Conservation (phyloP, 2,329 filamentous ascomycete genomes). For the Penicillium sp. region DNA sequence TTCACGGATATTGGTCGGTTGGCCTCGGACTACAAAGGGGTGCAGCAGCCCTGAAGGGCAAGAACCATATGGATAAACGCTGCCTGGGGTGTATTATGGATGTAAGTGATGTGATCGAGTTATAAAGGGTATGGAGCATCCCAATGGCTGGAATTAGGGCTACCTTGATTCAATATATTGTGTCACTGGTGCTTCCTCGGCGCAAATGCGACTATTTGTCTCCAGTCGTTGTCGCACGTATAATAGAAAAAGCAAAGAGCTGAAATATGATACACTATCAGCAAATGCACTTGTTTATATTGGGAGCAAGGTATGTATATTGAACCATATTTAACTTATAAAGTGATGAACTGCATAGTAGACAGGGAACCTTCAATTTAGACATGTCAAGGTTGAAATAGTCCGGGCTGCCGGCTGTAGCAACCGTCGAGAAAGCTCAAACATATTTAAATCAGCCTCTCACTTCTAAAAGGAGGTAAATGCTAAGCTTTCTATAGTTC, state of each 20-base stretch:
- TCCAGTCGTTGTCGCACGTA: not conserved
- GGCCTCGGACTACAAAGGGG: slow-evolving; percentile 15
- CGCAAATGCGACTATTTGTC: not conserved
- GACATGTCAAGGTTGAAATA: not conserved
- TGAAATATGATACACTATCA: not conserved
- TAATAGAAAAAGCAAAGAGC: not conserved
- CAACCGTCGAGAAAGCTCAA: not conserved
- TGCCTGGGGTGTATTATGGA: not conserved
- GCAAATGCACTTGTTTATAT: no score
- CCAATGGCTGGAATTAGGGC: not conserved
- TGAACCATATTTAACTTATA: no score
- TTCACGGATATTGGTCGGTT: slow-evolving; percentile 15
- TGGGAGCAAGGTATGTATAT: no score
- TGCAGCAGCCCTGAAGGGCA: not conserved
- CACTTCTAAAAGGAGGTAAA: not conserved
- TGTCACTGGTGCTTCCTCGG: not conserved
- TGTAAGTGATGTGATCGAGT: not conserved
- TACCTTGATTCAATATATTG: not conserved
- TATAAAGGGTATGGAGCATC: not conserved
- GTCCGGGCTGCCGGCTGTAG: not conserved
- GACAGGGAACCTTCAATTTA: not conserved
- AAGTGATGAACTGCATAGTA: not conserved
- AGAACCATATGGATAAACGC: not conserved
- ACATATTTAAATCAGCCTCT: not conserved
- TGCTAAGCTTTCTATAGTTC: not conserved